These are phyloP conservation scores for Elasticomyces elasticus DNA, from an alignment of 495 filamentous ascomycete genomes.

Conservation along the genomic window DNA sequence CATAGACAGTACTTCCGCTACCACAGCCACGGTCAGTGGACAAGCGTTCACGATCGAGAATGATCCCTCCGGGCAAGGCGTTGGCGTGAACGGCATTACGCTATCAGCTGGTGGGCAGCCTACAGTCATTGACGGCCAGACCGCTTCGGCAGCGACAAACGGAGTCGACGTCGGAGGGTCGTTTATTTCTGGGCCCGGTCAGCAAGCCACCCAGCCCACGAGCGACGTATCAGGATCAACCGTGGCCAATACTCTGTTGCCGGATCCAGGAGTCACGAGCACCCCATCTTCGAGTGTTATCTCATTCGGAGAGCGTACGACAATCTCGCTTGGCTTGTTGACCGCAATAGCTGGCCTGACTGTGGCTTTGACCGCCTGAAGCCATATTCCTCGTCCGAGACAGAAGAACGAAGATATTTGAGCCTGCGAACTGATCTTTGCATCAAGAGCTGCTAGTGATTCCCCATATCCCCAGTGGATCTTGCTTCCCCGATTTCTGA, in stretches of 20 bases:
- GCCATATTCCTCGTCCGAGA: no score
- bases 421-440: no score
- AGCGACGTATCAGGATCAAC: no score
- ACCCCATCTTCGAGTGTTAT: no score
- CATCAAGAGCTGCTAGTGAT: no score
- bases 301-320: no score
- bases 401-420: no score
- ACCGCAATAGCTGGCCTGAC: no score
- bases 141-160: not conserved
- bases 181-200: not conserved
- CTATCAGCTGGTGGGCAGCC: not conserved
- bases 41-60: not conserved
- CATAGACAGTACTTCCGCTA: not conserved
- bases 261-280: no score
- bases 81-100: not conserved
- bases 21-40: not conserved
- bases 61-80: not conserved
- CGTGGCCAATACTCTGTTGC: no score
- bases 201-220: not conserved
- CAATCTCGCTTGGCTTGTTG: no score
- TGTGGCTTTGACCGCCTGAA: no score
- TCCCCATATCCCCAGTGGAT: constrained; percentile 30
- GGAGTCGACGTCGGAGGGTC: not conserved
- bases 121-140: not conserved
- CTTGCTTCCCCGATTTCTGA: constrained; percentile 14